Base-by-base conservation (phyloP, 129 eudicot species). In the Cynara cardunculus region DNA sequence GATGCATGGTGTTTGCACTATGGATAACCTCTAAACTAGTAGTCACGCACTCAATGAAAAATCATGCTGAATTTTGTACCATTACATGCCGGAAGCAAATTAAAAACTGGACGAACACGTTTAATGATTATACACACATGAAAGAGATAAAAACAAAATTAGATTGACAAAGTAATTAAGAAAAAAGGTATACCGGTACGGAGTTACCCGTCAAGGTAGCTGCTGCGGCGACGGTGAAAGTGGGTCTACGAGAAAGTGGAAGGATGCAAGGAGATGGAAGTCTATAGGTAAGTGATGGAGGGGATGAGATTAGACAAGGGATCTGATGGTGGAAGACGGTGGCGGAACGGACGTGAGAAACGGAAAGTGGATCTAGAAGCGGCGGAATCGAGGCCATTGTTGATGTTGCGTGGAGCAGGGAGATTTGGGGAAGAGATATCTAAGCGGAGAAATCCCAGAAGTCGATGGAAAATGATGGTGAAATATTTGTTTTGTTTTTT, bases 381-480 rank as follows among this genome's bases (percentile, higher is more conserved):
- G 79, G 79, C 59, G 83, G 64, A 77, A 79, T 85, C 59, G 87
- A 84, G 78, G 87, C 83, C 92, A 88, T 86, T 12, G 53, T 69
- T 24, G 64, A 39, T 32, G 74, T 41, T 41, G 53, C 53, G 16
- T 10, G 53, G 53, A 11, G 53, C 3, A 11, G 16, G 3, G 3
- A 41, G 85, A 61, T n/a, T n/a, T 66, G 86, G 66, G 65, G 66
- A 32, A 24, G 70, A 19, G 78, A 71, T 74, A 75, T 75, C 39
- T 16, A 12, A 19, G 62, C 75, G 85, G 84, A 74, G 27, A 72
- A 14, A 35, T 72, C 41, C 59, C 44, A 34, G 30, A 71, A 21
- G 19, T 30, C 75, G n/a, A 21, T 4, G n/a, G 19, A 71, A 21
- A 34, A 34, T 71, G 21, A 41, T 41, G 12, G 13, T 37, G 46